Evolutionary conservation across 2,329 filamentous ascomycete genomes (phyloP), one percentile per base, ranked within the genome.

Genomic region (Colletotrichum gloeosporioides): DNA sequence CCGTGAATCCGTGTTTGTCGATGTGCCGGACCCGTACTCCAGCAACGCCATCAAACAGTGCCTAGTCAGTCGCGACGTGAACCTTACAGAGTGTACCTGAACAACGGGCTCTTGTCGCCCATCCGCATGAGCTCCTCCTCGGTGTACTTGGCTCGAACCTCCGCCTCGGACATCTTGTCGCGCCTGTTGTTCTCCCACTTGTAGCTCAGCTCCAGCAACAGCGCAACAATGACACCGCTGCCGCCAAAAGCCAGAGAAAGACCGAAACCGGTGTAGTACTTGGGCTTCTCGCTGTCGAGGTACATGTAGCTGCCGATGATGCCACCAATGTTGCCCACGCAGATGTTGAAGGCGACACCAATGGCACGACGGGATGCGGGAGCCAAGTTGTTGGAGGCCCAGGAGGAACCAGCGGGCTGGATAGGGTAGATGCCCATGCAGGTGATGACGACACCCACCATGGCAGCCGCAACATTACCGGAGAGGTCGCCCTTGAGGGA

Each of bases 401-500:
- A 95, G 1, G 92, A 89, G 49, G 94, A 92, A 0, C 92, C 94
- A 5, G 82, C 78, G 2, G 93, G 83, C 72, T 94, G 91, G 63
- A 89, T 91, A 0, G 93, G 93, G 79, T 95, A 95, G 71, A 95
- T 94, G 0, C 93, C 93, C 73, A 94, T 86, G 0, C 92, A 92
- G 0, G 90, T 92, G 0, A 95, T 86, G 81, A 95, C 94, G 0
- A 90, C 91, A 1, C 92, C 93, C 0, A 92, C 92, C 80, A 95
- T 95, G 69, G 92, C 90, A 2, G 93, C 88, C 2, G 88, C 87
- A 0, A 92, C 85, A 2, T 86, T 79, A 2, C 71, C 71, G 0
- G 64, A 59, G 5, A 83, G 83, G 3, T 87, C 83, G n/a, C 88
- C 89, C 2, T 89, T 88, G 3, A 95, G 84, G 1, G 94, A 86